Conservation (phyloP, 345 rosid genomes). For the Laguncularia racemosa region DNA sequence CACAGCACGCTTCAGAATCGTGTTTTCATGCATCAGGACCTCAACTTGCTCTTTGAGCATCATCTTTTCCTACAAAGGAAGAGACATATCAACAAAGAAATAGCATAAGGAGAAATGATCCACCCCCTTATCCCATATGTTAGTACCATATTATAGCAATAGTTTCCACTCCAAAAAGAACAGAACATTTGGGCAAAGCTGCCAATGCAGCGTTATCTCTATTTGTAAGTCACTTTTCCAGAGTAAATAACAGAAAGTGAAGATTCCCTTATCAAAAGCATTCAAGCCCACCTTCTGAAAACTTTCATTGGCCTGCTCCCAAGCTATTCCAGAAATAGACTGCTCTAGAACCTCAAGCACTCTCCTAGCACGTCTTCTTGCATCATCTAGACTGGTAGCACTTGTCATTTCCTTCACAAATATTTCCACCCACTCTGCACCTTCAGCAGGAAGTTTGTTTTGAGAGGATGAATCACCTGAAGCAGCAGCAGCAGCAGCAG, state of each 20-base stretch:
- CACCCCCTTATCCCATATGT: too few species aligned
- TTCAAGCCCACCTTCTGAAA: slow-evolving; percentile 48
- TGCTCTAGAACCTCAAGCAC: slow-evolving; percentile 69
- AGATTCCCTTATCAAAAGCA: neutral
- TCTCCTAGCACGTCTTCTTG: slow-evolving; percentile 56
- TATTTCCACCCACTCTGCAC: slow-evolving; percentile 77
- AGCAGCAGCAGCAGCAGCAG: slow-evolving; percentile 14
- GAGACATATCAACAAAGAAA: neutral
- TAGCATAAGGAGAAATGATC: too few species aligned
- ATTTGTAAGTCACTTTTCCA: too few species aligned
- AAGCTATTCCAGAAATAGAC: slow-evolving; percentile 39
- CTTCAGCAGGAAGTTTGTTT: slow-evolving; percentile 33
- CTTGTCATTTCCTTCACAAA: slow-evolving; percentile 58
- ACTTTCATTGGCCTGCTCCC: slow-evolving; percentile 34
- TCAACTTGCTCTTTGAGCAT: slow-evolving; percentile 66
- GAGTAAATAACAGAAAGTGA: too few species aligned
- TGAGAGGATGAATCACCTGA: slow-evolving; percentile 4
- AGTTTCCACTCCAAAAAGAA: too few species aligned
- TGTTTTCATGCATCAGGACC: slow-evolving; percentile 50
- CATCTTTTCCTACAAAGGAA: slow-evolving; percentile 46
- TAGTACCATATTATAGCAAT: too few species aligned
- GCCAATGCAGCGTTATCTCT: too few species aligned
- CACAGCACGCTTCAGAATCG: slow-evolving; percentile 78
- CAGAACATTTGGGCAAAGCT: too few species aligned
- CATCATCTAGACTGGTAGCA: slow-evolving; percentile 58